Evolutionary conservation across 2,329 filamentous ascomycete genomes (phyloP).

Genomic region (Podosphaera xanthii): DNA sequence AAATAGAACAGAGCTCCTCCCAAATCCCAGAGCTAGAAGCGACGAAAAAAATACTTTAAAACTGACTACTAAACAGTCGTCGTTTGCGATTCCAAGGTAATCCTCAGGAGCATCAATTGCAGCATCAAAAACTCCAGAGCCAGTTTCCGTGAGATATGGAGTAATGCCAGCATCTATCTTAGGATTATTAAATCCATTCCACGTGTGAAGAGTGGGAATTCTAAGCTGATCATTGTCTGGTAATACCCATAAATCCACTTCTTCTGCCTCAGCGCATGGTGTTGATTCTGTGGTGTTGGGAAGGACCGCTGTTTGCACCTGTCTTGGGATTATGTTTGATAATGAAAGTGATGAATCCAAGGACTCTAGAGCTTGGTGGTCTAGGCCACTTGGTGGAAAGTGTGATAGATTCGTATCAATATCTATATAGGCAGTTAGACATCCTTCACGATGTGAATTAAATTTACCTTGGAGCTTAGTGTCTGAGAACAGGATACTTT

Average conservation of each 20-base stretch:
- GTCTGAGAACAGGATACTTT: constrained; percentile 14
- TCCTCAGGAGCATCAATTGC: constrained; percentile 24
- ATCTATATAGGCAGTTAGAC: constrained; percentile 6
- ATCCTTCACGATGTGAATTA: constrained; percentile 3
- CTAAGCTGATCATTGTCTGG: constrained; percentile 16
- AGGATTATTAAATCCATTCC: constrained; percentile 38
- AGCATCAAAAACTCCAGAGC: constrained; percentile 41
- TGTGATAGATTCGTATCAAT: constrained; percentile 11
- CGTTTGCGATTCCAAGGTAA: constrained; percentile 19
- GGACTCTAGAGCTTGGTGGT: constrained; percentile 14
- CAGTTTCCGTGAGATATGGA: constrained; percentile 45
- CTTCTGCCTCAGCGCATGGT: constrained; percentile 11
- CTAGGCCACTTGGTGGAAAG: not conserved
- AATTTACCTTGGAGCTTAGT: constrained; percentile 13
- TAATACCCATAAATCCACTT: constrained; percentile 25
- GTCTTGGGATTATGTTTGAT: not conserved
- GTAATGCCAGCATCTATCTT: constrained; percentile 21
- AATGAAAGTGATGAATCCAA: constrained; percentile 10
- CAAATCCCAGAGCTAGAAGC: constrained; percentile 42
- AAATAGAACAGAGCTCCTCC: constrained; percentile 51
- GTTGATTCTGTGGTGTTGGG: not conserved
- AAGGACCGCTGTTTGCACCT: not conserved
- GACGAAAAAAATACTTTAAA: constrained; percentile 28
- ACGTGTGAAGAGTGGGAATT: constrained; percentile 31
- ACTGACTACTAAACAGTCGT: constrained; percentile 23